These are phyloP conservation scores for Fusarium annulatum DNA, from an alignment of 2,329 filamentous ascomycete species.

Conservation along the genomic window DNA sequence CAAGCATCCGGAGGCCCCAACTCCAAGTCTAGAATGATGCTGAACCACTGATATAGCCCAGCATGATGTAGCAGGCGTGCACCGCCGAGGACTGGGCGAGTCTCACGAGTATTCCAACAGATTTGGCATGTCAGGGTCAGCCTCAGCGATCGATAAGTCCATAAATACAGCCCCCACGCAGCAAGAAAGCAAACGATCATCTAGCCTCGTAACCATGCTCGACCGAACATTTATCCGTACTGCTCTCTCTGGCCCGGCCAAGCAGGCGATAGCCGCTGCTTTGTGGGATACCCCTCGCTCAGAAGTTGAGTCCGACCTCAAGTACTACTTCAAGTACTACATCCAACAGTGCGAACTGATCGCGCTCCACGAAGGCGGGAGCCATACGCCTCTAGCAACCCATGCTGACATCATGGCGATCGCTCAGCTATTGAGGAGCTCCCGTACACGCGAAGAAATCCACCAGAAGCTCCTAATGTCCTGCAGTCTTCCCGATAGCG, in stretches of 20 bases:
- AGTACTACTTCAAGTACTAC: neutral
- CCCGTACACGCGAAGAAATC: neutral
- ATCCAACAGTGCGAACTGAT: neutral
- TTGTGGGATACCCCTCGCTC: neutral
- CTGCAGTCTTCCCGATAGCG: neutral
- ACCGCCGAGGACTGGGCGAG: neutral
- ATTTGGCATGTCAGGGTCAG: neutral
- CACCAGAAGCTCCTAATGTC: neutral
- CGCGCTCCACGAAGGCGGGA: neutral
- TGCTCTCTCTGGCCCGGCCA: neutral
- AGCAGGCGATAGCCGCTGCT: neutral
- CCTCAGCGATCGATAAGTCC: neutral
- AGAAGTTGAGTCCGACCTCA: neutral
- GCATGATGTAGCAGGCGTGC: neutral
- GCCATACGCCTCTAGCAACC: neutral
- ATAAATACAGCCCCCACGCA: neutral
- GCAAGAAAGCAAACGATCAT: neutral
- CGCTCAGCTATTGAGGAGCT: neutral
- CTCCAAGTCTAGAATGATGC: fast-evolving
- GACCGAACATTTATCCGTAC: neutral
- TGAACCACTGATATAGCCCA: too few species aligned
- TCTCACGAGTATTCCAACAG: neutral
- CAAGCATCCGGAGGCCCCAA: neutral
- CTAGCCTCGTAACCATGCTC: neutral
- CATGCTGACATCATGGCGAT: neutral